Percentiles rank a stretch among this genome's conserved stretches.
Evolutionary conservation across 768 basidiomycete species (phyloP).

Genomic region (Pleurotus cornucopiae): DNA sequence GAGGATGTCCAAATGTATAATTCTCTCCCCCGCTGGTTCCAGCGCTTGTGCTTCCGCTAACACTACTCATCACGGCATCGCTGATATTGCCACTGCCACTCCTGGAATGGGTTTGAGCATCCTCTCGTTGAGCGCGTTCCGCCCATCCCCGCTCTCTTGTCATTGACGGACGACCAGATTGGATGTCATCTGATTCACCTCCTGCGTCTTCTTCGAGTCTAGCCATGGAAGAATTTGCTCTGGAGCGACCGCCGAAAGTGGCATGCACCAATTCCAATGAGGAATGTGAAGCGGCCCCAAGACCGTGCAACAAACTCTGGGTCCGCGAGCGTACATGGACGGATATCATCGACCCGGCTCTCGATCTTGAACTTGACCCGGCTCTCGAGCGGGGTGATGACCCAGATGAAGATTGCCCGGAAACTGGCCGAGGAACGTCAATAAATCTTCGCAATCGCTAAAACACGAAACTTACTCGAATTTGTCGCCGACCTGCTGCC

Average conservation of each 20-base stretch:
- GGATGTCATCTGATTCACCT: conserved; percentile 9
- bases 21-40: conserved; percentile 33
- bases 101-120: conserved; percentile 16
- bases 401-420: conserved; percentile 26
- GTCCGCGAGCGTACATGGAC: conserved; percentile 55
- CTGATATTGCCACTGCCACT: conserved; percentile 16
- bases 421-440: conserved; percentile 6
- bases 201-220: conserved; percentile 53
- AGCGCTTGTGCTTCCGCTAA: conserved; percentile 12
- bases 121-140: background rate
- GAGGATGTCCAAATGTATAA: conserved; percentile 68
- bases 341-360: conserved; percentile 37
- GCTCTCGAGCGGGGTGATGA: conserved; percentile 36
- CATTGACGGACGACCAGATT: conserved; percentile 26
- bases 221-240: conserved; percentile 67
- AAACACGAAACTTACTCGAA: conserved; percentile 14
- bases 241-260: conserved; percentile 33
- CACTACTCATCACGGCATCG: conserved; percentile 17
- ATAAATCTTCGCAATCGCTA: background rate
- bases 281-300: conserved; percentile 57
- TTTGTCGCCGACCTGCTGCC: conserved; percentile 28
- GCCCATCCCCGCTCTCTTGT: conserved; percentile 10
- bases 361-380: conserved; percentile 25
- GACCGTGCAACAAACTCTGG: conserved; percentile 63
- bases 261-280: conserved; percentile 54